Evolutionary conservation across 352 stramenopile species (phyloP), one percentile per base, ranked within the genome.

Genomic region (Globisporangium cylindrosporum): DNA sequence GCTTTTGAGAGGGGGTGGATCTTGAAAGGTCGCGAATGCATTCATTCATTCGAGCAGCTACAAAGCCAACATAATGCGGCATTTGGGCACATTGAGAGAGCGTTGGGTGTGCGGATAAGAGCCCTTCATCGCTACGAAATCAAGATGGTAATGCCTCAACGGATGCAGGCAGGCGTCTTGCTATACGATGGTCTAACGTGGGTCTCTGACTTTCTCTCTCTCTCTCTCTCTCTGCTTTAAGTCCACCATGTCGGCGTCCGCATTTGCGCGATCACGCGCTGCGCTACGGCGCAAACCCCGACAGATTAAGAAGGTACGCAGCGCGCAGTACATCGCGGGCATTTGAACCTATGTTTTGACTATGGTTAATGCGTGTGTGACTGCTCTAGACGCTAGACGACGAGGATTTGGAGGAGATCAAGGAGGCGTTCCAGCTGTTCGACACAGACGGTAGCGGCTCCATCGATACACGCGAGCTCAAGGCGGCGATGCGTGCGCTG

Each of bases 341-440:
- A 32, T 32, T 32, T 32, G 27, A 32, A 4, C 27, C 27, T 32
- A 32, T 32, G 27, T 32, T 32, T 32, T 32, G 27, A 32, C 27
- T 32, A 32, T 32, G 27, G 27, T 32, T 32, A 32, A 3, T 59
- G 14, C 9, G 8, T 15, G 36, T 14, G 12, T 27, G 9, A 29
- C 24, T 5, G 29, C 15, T 14, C 15, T 14, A 90, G 76, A 81
- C 74, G 34, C 75, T 98, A 56, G 93, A 98, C 70, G 92, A 98
- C 68, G 94, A 98, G 64, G 84, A 96, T 34, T 64, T 97, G 48
- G 92, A 98, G 60, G 94, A 98, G 76, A 91, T 98, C 66, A 97
- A 96, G 58, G 94, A 98, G 75, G 94, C 94, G 7, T 98, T 98
- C 71, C 93, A 91, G 54, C 81, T 98, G 43, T 98, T 98, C 67